Evolutionary conservation across 2,329 filamentous ascomycete genomes (phyloP), one percentile per base, ranked within the genome.

Genomic region (Fusarium denticulatum): DNA sequence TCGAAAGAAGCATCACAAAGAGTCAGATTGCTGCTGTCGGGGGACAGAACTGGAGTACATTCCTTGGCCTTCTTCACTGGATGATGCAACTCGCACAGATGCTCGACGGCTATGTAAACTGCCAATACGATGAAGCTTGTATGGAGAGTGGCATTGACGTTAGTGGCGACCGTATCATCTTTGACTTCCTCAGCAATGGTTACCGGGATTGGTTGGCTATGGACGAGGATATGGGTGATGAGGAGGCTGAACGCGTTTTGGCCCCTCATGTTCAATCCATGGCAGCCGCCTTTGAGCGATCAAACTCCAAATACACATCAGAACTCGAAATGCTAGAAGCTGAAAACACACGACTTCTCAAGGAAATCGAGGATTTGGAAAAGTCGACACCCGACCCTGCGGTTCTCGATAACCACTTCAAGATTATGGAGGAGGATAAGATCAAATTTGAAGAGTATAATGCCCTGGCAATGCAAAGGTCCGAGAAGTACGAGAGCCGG

Each of bases 11-110:
- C 79, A 98, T 99, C 77, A 97, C 95, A 61, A 99, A 98, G 83
- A 97, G 94, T 59, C 95, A 97, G 80, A 94, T 99, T 65, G 91
- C 94, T 0, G 96, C 97, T 5, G 96, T 98, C 0, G 96, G 96
- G 74, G 96, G 95, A 6, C 95, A 97, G 82, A 98, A 98, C 80
- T 99, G 96, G 96, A 93, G 93, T 71, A 96, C 94, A 0, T 98
- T 99, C 79, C 86, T 99, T 18, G 96, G 95, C 0, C 86, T 99
- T 81, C 87, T 99, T 57, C 95, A 99, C 84, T 99, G 96, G 96
- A 96, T 99, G 91, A 97, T 99, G 96, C 95, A 98, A 82, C 86
- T 99, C 58, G 94, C 94, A 9, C 92, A 96, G 76, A 97, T 98
- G 92, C 90, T 98, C 79, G 95, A 98, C 71, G 89, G 93, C 28